Percentiles rank a stretch among this genome's conserved stretches.
phyloP scores from a whole-genome alignment of 495 filamentous ascomycete genomes.

The Tetracladium setigerum region DNA sequence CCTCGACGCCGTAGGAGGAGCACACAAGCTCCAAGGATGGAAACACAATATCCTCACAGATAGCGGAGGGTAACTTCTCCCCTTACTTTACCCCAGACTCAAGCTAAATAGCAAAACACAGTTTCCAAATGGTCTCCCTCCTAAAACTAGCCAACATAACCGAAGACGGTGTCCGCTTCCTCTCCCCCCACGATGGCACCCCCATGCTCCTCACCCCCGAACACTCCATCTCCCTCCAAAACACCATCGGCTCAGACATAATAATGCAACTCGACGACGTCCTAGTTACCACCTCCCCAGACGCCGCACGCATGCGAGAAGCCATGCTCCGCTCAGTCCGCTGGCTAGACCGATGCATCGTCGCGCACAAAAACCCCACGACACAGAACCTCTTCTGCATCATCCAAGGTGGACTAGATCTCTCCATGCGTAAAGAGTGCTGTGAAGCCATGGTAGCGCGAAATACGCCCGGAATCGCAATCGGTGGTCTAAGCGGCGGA shows the following conservation, averaged over 20 bases:
- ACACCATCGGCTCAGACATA: constrained; percentile 95
- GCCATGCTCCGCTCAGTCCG: constrained; percentile 94
- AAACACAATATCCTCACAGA: constrained; percentile 91
- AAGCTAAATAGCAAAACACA: constrained; percentile 25
- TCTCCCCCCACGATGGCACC: constrained; percentile 86
- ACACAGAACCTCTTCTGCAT: constrained; percentile 97
- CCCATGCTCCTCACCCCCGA: constrained; percentile 98
- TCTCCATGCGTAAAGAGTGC: constrained; percentile 81
- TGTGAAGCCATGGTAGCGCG: constrained; percentile 83
- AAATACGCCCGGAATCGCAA: constrained; percentile 92
- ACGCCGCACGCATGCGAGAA: constrained; percentile 76
- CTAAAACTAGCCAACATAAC: constrained; percentile 91
- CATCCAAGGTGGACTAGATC: constrained; percentile 89
- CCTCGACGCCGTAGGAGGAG: constrained; percentile 79
- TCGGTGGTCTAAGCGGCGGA: constrained; percentile 88
- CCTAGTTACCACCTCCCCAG: constrained; percentile 88
- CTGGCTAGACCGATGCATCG: constrained; percentile 97
- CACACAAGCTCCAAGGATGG: constrained; percentile 93
- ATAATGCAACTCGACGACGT: constrained; percentile 99
- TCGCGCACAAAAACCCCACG: constrained; percentile 75
- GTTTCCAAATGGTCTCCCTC: constrained; percentile 97
- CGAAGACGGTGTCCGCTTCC: constrained; percentile 90
- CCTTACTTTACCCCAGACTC: not conserved
- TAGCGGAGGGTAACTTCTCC: constrained; percentile 77
- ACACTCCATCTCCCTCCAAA: constrained; percentile 93